These are phyloP conservation scores for Ceraceosorus guamensis DNA, from an alignment of 1,284 basidiomycete genomes.

Conservation along the genomic window DNA sequence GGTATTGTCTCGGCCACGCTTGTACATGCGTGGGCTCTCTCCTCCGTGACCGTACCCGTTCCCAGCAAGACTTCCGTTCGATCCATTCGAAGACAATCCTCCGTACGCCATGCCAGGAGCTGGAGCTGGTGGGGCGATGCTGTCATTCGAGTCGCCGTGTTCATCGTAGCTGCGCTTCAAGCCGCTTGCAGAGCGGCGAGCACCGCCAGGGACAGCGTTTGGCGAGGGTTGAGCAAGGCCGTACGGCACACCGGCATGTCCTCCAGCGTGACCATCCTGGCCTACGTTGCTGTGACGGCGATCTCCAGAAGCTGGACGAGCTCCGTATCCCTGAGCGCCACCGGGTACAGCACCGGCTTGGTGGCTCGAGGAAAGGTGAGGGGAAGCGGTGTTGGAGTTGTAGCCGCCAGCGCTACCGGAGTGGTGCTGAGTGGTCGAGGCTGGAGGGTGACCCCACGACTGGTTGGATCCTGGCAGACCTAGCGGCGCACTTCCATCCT, in stretches of 20 bases:
- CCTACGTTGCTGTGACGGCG: background rate
- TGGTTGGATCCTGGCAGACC: too few relatives aligned
- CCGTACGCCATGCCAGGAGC: background rate
- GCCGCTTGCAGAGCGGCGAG: background rate
- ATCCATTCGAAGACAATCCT: background rate
- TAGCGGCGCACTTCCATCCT: background rate
- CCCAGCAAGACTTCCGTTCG: background rate
- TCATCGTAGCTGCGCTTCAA: conserved; percentile 1
- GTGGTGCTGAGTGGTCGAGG: background rate
- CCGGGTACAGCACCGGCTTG: background rate
- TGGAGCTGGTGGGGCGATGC: background rate
- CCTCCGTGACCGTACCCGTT: background rate
- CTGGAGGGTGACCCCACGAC: background rate
- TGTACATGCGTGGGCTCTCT: background rate
- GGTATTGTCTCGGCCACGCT: background rate
- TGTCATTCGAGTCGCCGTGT: background rate
- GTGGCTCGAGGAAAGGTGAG: background rate
- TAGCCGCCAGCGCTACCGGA: background rate
- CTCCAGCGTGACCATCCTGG: background rate
- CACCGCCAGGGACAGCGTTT: background rate
- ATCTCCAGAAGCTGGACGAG: background rate
- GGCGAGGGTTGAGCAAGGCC: background rate
- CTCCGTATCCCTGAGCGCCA: background rate
- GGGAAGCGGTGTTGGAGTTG: too few relatives aligned
- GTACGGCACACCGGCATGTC: background rate